Conservation (phyloP, 768 basidiomycete species). For the Mrakia blollopis region DNA sequence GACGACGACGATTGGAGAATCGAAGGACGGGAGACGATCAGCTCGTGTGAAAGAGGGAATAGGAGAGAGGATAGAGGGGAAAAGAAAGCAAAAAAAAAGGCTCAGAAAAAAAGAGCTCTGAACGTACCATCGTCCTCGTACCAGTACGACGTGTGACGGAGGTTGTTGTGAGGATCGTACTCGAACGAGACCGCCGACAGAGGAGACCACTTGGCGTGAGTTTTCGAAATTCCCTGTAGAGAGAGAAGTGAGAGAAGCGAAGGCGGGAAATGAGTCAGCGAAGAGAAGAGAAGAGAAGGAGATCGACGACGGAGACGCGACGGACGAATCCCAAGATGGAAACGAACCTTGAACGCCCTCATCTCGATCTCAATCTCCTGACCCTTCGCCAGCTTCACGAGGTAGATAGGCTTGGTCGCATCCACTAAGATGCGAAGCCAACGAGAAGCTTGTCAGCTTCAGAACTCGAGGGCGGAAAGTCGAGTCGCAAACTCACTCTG, state of each 20-base stretch:
- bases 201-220: constrained; percentile 98
- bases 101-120: neutral
- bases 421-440: neutral
- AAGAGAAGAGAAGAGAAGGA: neutral
- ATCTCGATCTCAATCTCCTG: constrained; percentile 83
- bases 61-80: neutral
- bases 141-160: constrained; percentile 95
- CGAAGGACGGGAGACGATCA: neutral
- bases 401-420: constrained; percentile 23
- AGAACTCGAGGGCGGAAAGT: neutral
- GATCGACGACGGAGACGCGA: neutral
- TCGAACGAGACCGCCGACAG: constrained; percentile 92
- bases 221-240: constrained; percentile 85
- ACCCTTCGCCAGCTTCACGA: constrained; percentile 70
- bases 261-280: neutral
- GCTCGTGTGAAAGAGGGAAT: neutral
- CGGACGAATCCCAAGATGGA: neutral
- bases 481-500: constrained; percentile 56
- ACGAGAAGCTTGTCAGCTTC: neutral
- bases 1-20: neutral
- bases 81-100: neutral
- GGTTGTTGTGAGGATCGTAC: constrained; percentile 96
- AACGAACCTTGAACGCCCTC: constrained; percentile 82
- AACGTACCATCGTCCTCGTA: constrained; percentile 55
- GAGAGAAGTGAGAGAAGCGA: neutral